Evolutionary conservation across 129 eudicot species (phyloP).

Genomic region (Saposhnikovia divaricata): DNA sequence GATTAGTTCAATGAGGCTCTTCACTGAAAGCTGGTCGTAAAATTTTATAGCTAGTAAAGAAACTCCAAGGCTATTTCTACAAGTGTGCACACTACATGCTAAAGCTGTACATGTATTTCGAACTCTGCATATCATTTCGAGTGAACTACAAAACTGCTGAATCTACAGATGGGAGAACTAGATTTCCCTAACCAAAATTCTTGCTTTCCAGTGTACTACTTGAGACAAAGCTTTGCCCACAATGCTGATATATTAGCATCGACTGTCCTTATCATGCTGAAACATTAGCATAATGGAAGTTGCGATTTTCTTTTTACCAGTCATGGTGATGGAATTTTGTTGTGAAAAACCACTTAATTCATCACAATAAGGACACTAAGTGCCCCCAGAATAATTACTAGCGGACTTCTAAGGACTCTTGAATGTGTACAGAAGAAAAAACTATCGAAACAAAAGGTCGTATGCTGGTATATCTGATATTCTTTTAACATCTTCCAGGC

Average conservation of each 20-base stretch:
- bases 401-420: background rate
- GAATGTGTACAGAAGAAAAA: background rate
- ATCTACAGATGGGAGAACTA: background rate
- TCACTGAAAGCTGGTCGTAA: background rate
- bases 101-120: background rate
- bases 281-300: background rate
- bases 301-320: background rate
- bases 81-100: background rate
- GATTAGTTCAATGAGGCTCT: background rate
- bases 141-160: background rate
- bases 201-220: background rate
- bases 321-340: background rate
- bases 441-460: slow-evolving; percentile 42
- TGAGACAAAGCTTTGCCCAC: background rate
- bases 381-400: background rate
- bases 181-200: background rate
- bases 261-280: background rate
- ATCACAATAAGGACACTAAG: background rate
- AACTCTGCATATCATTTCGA: background rate
- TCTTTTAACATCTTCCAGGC: slow-evolving; percentile 62
- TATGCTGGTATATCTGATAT: slow-evolving; percentile 78
- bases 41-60: background rate
- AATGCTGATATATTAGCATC: background rate
- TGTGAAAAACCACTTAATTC: background rate
- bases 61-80: background rate